A percentile compares a stretch with the other conserved stretches of the same genome.
Conservation (phyloP, 2,329 filamentous ascomycete genomes). For the Apiospora rasikravindrae region DNA sequence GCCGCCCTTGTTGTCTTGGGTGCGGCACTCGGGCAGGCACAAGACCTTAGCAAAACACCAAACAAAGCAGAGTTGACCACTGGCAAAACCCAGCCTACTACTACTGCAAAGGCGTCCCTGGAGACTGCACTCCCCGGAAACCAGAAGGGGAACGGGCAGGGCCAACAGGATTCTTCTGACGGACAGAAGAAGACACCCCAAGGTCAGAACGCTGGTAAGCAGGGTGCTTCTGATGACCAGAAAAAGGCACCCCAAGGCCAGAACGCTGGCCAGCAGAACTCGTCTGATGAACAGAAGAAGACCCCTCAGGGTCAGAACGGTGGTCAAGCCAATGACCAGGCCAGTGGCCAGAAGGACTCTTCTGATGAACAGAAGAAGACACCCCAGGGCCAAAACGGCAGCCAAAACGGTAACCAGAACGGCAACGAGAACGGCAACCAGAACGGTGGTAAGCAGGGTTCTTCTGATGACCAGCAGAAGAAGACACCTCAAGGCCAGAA, state of each 20-base stretch:
- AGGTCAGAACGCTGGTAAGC: not conserved
- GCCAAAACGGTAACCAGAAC: not conserved
- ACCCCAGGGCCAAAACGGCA: not conserved
- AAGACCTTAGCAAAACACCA: not conserved
- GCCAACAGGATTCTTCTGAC: not conserved
- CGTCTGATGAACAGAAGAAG: not conserved
- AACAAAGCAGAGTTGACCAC: not conserved
- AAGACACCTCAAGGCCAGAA: not conserved
- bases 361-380: not conserved
- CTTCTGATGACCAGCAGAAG: not conserved
- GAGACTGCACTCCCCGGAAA: not conserved
- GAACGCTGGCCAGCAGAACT: not conserved
- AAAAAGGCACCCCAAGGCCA: not conserved
- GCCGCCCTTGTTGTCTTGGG: constrained; percentile 6
- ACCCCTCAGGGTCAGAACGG: not conserved
- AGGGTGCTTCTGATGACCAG: not conserved
- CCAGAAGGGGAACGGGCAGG: not conserved
- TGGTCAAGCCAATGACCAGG: not conserved
- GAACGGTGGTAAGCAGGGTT: not conserved
- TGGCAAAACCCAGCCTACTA: not conserved
- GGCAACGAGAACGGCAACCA: not conserved
- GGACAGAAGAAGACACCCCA: not conserved
- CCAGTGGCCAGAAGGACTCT: not conserved
- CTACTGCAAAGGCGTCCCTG: not conserved
- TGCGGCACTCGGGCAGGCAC: not conserved